Evolutionary conservation across 805 yeast species (phyloP).

Genomic region (Pichia paraexigua): DNA sequence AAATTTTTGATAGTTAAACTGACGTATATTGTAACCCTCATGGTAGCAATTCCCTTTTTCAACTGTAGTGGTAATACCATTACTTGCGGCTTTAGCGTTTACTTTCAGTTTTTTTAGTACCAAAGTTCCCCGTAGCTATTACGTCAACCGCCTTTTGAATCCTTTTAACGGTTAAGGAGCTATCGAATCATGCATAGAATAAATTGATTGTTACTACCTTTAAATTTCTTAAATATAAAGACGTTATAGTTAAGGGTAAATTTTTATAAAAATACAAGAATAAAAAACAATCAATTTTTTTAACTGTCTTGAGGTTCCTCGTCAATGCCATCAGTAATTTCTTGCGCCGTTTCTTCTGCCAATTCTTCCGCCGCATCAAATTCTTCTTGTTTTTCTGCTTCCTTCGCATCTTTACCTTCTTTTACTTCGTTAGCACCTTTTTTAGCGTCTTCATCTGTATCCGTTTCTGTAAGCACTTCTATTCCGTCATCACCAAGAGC

Average conservation of each 20-base stretch:
- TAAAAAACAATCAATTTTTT: background rate
- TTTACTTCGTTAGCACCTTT: background rate
- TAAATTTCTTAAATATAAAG: background rate
- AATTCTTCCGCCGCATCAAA: constrained; percentile 12
- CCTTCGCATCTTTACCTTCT: constrained; percentile 10
- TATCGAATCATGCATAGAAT: background rate
- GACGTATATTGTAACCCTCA: background rate
- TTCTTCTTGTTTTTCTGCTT: constrained; percentile 13
- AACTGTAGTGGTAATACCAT: background rate
- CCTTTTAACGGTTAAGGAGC: background rate
- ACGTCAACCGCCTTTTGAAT: no score
- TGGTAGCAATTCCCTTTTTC: background rate
- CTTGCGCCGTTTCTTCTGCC: constrained; percentile 13
- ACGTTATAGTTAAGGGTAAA: background rate
- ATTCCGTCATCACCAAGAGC: constrained; percentile 5
- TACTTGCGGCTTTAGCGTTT: no score
- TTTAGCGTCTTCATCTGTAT: constrained; percentile 7
- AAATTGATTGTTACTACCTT: no score
- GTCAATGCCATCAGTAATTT: background rate
- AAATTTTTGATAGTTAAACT: no score
- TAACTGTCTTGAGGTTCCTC: background rate
- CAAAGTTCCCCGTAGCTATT: background rate
- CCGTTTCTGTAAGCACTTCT: constrained; percentile 10
- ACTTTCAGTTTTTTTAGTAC: background rate
- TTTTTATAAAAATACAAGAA: background rate